These are phyloP conservation scores for Pseudogymnoascus sp. DNA, from an alignment of 2,329 filamentous ascomycete species.

Conservation along the genomic window DNA sequence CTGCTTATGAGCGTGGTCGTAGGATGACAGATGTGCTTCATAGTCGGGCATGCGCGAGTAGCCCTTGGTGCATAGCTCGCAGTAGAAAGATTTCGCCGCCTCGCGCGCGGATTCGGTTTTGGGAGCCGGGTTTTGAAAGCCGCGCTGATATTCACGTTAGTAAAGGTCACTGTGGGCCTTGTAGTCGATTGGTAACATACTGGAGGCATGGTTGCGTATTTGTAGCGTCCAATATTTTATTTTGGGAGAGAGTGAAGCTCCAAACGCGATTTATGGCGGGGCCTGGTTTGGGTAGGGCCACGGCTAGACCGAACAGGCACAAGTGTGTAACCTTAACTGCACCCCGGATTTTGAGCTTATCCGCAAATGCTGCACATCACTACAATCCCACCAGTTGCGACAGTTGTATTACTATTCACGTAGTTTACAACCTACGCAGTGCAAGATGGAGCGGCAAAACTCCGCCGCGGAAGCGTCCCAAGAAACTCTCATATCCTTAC, in stretches of 20 bases:
- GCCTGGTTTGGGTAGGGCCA: not conserved
- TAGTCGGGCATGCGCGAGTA: slow-evolving; percentile 95
- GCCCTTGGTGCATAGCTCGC: slow-evolving; percentile 82
- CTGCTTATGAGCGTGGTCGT: slow-evolving; percentile 93
- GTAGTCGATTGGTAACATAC: not conserved
- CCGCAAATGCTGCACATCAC: not conserved
- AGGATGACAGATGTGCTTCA: slow-evolving; percentile 86
- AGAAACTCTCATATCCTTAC: slow-evolving; percentile 57
- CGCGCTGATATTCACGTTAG: slow-evolving; percentile 22
- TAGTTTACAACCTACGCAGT: not conserved
- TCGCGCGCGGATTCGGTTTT: slow-evolving; percentile 61
- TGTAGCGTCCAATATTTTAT: not conserved
- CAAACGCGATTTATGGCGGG: not conserved
- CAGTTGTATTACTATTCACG: not conserved
- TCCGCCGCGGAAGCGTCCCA: slow-evolving; percentile 38
- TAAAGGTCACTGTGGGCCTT: not conserved
- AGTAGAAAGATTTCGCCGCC: slow-evolving; percentile 75
- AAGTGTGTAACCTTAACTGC: not conserved
- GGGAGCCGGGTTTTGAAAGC: slow-evolving; percentile 39
- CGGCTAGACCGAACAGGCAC: not conserved
- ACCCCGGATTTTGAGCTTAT: not conserved
- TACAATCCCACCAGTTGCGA: not conserved
- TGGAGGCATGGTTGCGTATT: slow-evolving; percentile 2
- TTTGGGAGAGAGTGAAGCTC: not conserved
- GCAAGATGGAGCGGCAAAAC: slow-evolving; percentile 30